These are phyloP conservation scores for Aspergillus conjunctus DNA, from an alignment of 495 filamentous ascomycete species.

Conservation along the genomic window DNA sequence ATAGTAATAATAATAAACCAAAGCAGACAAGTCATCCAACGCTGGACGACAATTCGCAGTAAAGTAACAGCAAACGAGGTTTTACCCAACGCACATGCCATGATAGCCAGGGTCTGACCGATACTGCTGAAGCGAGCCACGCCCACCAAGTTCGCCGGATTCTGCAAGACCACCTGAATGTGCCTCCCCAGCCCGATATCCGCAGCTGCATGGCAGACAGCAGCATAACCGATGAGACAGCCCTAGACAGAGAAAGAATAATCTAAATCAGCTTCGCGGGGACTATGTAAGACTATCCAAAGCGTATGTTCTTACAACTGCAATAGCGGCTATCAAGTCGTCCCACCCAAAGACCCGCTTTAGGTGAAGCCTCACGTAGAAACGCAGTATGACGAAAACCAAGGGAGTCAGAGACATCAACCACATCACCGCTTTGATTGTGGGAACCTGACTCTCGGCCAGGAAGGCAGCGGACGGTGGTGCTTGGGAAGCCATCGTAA, in stretches of 20 bases:
- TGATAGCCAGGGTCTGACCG: slow-evolving; percentile 20
- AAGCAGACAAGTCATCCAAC: slow-evolving; percentile 27
- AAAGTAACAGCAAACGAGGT: slow-evolving; percentile 32
- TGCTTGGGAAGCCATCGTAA: slow-evolving; percentile 3
- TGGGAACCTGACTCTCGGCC: slow-evolving; percentile 19
- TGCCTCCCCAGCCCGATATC: slow-evolving; percentile 25
- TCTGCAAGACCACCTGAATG: slow-evolving; percentile 19
- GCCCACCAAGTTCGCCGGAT: slow-evolving; percentile 23
- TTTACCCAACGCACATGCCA: slow-evolving; percentile 30
- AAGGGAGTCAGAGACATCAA: slow-evolving; percentile 27
- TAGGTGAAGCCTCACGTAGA: slow-evolving; percentile 29
- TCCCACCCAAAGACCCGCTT: slow-evolving; percentile 35
- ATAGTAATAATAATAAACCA: slow-evolving; percentile 33
- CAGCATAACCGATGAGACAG: slow-evolving; percentile 29
- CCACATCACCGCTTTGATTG: slow-evolving; percentile 33
- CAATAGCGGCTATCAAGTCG: slow-evolving; percentile 29
- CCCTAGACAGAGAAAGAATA: slow-evolving; percentile 8
- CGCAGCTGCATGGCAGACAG: slow-evolving; percentile 29
- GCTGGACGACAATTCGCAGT: slow-evolving; percentile 25
- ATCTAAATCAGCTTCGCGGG: not conserved
- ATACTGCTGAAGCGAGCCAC: slow-evolving; percentile 22
- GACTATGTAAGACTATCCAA: not conserved
- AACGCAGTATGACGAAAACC: slow-evolving; percentile 25
- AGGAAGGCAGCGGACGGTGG: slow-evolving; percentile 11
- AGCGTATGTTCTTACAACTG: slow-evolving; percentile 22